phyloP scores from a whole-genome alignment of 768 basidiomycete species.

The Kwoniella sp. region DNA sequence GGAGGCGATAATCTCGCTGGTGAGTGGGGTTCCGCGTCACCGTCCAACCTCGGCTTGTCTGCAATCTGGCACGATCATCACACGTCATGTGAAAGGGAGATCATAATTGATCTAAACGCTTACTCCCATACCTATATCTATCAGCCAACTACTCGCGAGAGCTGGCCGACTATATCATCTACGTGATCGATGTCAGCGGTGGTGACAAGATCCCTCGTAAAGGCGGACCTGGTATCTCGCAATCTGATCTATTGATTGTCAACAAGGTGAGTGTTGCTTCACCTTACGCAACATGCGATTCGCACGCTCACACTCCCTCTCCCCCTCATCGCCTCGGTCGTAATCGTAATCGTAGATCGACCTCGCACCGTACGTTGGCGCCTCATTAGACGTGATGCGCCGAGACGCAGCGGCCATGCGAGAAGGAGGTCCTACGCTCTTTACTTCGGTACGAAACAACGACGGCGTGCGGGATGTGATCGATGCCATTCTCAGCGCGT shows the following conservation, averaged over 20 bases:
- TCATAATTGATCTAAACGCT: too few species aligned
- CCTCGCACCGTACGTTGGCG: slow-evolving; percentile 86
- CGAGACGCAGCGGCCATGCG: slow-evolving; percentile 92
- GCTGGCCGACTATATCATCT: slow-evolving; percentile 92
- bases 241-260: slow-evolving; percentile 86
- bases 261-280: slow-evolving; percentile 71
- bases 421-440: slow-evolving; percentile 89
- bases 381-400: slow-evolving; percentile 91
- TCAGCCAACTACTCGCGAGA: slow-evolving; percentile 91
- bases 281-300: neutral
- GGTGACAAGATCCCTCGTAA: slow-evolving; percentile 98
- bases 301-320: too few species aligned
- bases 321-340: too few species aligned
- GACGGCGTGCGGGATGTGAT: slow-evolving; percentile 81
- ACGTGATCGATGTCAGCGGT: slow-evolving; percentile 63
- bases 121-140: neutral
- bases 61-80: too few species aligned
- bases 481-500: slow-evolving; percentile 80
- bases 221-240: slow-evolving; percentile 93
- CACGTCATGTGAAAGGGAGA: too few species aligned
- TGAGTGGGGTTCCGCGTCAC: slow-evolving; percentile 27
- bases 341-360: slow-evolving; percentile 70
- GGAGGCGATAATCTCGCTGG: slow-evolving; percentile 92
- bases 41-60: neutral
- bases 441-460: slow-evolving; percentile 76